Base-by-base conservation (phyloP, 192 early-diverging fungal genomes). In the Backusella psychrophila region DNA sequence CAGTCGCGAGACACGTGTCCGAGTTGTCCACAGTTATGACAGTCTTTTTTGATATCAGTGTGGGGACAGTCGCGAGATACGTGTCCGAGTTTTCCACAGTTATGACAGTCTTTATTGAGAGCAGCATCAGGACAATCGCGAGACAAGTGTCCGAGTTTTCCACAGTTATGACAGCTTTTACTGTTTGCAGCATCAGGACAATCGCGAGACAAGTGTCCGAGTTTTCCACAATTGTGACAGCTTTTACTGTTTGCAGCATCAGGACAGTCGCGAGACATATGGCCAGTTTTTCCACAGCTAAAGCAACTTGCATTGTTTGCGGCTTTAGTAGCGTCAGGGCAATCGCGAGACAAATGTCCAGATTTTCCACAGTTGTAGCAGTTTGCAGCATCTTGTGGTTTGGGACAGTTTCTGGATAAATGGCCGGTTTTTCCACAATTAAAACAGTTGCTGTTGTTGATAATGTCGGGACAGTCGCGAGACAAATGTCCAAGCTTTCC, bases 301-400 rank as follows among this genome's bases (percentile, higher is more conserved):
- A 77, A 81, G 68, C 80, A 81, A 72, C 78, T 82, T 39, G 75
- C 63, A n/a, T 49, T 71, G 26, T 68, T 69, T 70, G 76, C 73
- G 33, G 3, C 5, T 44, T 44, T 33, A 33, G 42, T 4, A 44
- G 80, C 78, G 72, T 83, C 80, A 38, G 78, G 67, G 75, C 86
- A 87, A 80, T 87, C 78, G 66, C 86, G 86, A 26, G 86, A 87
- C 74, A 87, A 83, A 79, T 87, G 86, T 29, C 86, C 86, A 66
- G 81, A 33, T 75, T 82, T 80, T 15, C 78, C 78, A 73, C 82
- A 79, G 44, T 84, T 87, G 83, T 85, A 87, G 74, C 84, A 87
- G 75, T 79, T 76, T 70, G 86, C 71, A 23, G 81, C 83, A 71
- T 72, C 12, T 38, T 75, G 53, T 46, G 72, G 53, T 56, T 71